Percentiles rank a stretch among this genome's conserved stretches.
phyloP scores from a whole-genome alignment of 2,329 filamentous ascomycete species.

The Aspergillus sp. region DNA sequence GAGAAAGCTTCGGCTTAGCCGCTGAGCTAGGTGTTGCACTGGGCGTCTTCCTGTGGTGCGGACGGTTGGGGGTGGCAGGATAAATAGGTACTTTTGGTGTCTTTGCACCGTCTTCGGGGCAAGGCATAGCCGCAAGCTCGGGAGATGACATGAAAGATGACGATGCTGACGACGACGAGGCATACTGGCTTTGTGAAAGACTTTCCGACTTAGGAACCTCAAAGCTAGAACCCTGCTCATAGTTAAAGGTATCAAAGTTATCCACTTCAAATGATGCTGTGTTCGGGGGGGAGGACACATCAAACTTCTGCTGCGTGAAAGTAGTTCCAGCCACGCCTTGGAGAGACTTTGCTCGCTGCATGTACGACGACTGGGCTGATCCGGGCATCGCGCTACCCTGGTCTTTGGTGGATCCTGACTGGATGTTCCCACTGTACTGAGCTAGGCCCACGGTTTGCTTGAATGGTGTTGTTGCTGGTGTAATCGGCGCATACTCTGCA shows the following conservation, averaged over 20 bases:
- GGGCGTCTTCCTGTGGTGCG: conserved; percentile 23
- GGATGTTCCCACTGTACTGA: conserved; percentile 41
- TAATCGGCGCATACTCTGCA: conserved; percentile 65
- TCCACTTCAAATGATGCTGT: conserved; percentile 49
- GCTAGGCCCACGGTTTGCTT: conserved; percentile 41
- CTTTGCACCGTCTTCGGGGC: conserved; percentile 26
- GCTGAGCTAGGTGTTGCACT: conserved; percentile 24
- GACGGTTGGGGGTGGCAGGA: conserved; percentile 28
- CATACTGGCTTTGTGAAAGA: conserved; percentile 44
- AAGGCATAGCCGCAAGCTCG: conserved; percentile 51
- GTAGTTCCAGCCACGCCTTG: conserved; percentile 46
- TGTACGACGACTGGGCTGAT: conserved; percentile 39
- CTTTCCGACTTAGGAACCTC: conserved; percentile 29
- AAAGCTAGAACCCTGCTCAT: conserved; percentile 45
- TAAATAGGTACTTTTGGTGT: conserved; percentile 34
- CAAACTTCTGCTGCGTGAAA: conserved; percentile 41
- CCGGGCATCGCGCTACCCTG: conserved; percentile 34
- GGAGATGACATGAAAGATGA: conserved; percentile 57
- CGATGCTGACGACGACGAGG: conserved; percentile 43
- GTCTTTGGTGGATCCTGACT: conserved; percentile 44
- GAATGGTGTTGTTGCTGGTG: conserved; percentile 65
- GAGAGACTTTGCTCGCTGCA: conserved; percentile 49
- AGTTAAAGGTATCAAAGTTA: conserved; percentile 57
- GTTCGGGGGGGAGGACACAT: conserved; percentile 59
- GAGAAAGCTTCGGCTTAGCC: conserved; percentile 42